Conservation (phyloP, 768 basidiomycete genomes). For the Pleurotus djamor region DNA sequence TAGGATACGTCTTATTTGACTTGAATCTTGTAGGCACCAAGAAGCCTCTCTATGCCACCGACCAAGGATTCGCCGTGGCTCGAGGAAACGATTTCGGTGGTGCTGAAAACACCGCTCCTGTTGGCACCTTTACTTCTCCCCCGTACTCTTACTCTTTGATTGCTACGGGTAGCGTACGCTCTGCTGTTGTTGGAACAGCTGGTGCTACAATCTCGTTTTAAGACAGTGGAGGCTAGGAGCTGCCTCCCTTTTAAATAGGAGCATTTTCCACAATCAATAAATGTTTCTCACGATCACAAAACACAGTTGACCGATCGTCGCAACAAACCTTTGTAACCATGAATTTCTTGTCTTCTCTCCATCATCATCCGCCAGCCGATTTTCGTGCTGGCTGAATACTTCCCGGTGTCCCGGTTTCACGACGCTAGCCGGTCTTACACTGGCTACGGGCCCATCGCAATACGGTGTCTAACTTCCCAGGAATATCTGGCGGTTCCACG, state of each 20-base stretch:
- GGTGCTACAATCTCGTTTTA: conserved; percentile 28
- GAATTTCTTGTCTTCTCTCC: background rate
- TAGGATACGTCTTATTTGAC: background rate
- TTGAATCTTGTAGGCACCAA: conserved; percentile 17
- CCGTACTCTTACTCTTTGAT: conserved; percentile 31
- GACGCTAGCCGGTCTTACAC: background rate
- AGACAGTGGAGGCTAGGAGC: background rate
- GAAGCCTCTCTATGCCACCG: conserved; percentile 40
- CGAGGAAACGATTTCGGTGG: conserved; percentile 33
- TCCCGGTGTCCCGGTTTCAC: background rate
- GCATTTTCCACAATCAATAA: background rate
- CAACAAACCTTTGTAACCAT: background rate
- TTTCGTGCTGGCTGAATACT: background rate
- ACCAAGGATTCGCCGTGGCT: conserved; percentile 38
- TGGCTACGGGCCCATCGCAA: background rate
- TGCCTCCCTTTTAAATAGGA: no score
- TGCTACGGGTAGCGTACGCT: conserved; percentile 19
- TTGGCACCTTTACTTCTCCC: conserved; percentile 27
- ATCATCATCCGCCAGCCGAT: background rate
- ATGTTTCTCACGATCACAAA: background rate
- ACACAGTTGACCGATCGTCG: background rate
- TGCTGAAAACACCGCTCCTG: conserved; percentile 25
- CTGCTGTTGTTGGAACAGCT: conserved; percentile 23
- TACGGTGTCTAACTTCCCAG: background rate
- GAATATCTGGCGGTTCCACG: background rate